Conservation (phyloP, 2,329 filamentous ascomycete species). For the Fusarium bulbicola region DNA sequence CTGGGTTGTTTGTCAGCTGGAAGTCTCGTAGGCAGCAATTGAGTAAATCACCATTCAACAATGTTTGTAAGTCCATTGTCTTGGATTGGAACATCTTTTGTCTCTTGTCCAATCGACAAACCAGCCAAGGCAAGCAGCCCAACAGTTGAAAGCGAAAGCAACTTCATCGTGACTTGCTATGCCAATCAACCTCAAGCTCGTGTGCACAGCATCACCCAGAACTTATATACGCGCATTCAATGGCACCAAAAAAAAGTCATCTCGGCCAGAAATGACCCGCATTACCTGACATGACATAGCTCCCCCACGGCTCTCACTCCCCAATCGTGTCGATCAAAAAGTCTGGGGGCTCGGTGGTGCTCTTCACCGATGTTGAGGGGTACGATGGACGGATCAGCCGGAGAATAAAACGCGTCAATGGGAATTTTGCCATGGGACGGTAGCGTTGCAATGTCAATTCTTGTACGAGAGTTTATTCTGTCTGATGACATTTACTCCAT, state of each 20-base stretch:
- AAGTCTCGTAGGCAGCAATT: rapidly evolving
- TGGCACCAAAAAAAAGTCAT: neutral
- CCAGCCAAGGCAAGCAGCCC: constrained; percentile 24
- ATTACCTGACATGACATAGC: constrained; percentile 13
- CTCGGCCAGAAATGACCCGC: constrained; percentile 16
- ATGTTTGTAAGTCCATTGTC: constrained; percentile 26
- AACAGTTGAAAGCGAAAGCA: constrained; percentile 19
- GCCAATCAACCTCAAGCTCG: neutral
- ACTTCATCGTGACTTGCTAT: constrained; percentile 15
- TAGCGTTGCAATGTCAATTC: constrained; percentile 12
- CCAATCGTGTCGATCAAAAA: constrained; percentile 18
- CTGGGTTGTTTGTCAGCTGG: constrained; percentile 21
- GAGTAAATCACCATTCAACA: constrained; percentile 20
- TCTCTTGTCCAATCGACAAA: constrained; percentile 19
- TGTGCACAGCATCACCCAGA: neutral
- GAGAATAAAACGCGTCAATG: constrained; percentile 30
- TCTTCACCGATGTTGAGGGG: constrained; percentile 29
- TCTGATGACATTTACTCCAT: constrained; percentile 7
- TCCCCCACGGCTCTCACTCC: neutral
- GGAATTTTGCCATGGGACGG: constrained; percentile 17
- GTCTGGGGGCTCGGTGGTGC: constrained; percentile 15
- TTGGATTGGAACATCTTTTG: constrained; percentile 9
- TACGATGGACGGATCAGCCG: constrained; percentile 11
- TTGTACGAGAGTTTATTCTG: neutral
- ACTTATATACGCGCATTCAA: constrained; percentile 1